These are phyloP conservation scores for Iris pallida DNA, from an alignment of 116 monocot genomes.

Conservation along the genomic window DNA sequence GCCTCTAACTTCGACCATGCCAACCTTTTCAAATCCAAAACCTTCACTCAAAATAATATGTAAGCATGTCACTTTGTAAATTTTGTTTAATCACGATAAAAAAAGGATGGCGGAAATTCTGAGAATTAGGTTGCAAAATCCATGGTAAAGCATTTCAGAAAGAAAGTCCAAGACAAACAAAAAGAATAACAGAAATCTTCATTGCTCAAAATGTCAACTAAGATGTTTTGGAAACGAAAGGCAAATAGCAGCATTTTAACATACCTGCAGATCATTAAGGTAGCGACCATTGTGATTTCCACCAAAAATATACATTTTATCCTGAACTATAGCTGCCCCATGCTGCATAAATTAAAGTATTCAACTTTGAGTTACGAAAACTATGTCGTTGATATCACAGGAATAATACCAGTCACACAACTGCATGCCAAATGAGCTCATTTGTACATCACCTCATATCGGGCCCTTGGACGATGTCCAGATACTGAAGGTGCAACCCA, in stretches of 20 bases:
- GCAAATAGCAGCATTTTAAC: neutral
- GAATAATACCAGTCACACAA: neutral
- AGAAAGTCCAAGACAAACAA: neutral
- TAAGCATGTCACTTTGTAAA: neutral
- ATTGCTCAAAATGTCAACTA: neutral
- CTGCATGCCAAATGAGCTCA: neutral
- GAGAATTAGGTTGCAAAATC: too few relatives aligned
- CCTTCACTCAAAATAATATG: conserved; percentile 35
- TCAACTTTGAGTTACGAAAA: conserved; percentile 1
- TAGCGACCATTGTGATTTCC: conserved; percentile 98
- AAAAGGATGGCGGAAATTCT: too few relatives aligned
- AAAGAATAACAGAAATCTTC: neutral
- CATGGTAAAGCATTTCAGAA: neutral
- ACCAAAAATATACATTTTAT: conserved; percentile 93
- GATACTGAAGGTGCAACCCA: conserved; percentile 71
- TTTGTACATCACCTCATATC: conserved; percentile 63
- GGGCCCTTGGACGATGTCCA: conserved; percentile 68
- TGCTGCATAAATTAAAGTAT: conserved; percentile 45
- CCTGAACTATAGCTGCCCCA: conserved; percentile 73
- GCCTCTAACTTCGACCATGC: conserved; percentile 84
- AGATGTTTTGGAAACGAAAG: neutral
- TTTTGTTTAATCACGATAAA: too few relatives aligned
- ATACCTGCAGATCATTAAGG: conserved; percentile 87
- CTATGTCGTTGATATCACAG: conserved; percentile 1
- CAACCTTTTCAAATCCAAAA: conserved; percentile 84